These are phyloP conservation scores for Trametes hirsuta DNA, from an alignment of 1,284 basidiomycete genomes.

Conservation along the genomic window DNA sequence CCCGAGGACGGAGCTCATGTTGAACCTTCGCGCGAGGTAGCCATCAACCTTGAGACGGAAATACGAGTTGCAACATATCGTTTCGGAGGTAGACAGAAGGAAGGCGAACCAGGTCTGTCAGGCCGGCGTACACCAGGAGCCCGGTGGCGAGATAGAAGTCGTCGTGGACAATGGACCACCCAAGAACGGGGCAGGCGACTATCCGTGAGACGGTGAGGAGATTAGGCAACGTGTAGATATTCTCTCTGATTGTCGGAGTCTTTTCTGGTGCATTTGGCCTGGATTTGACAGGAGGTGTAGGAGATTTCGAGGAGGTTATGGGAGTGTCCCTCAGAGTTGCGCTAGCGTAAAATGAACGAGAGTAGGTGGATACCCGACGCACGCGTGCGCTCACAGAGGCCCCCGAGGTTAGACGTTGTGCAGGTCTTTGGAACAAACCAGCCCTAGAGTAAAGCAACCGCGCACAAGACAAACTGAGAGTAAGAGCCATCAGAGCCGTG, in stretches of 20 bases:
- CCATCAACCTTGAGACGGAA: conserved; percentile 75
- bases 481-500: too few relatives aligned
- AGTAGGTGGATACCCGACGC: too few relatives aligned
- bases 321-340: too few relatives aligned
- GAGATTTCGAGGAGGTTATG: too few relatives aligned
- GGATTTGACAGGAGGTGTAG: too few relatives aligned
- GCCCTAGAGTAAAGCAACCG: too few relatives aligned
- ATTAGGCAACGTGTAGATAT: conserved; percentile 96
- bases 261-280: background rate
- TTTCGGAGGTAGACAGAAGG: conserved; percentile 3
- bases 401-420: too few relatives aligned
- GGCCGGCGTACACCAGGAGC: conserved; percentile 85
- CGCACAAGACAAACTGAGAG: too few relatives aligned
- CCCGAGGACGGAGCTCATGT: conserved; percentile 88
- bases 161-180: conserved; percentile 88
- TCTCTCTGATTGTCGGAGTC: conserved; percentile 59
- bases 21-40: conserved; percentile 84
- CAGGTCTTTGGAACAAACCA: too few relatives aligned
- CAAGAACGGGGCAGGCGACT: conserved; percentile 85
- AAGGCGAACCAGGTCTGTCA: conserved; percentile 83
- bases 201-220: conserved; percentile 88
- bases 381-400: too few relatives aligned
- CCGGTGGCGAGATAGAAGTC: conserved; percentile 82
- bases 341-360: too few relatives aligned
- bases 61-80: conserved; percentile 20